phyloP scores from a whole-genome alignment of 1,139 yeast genomes.

The Nakaseomyces bracarensis region DNA sequence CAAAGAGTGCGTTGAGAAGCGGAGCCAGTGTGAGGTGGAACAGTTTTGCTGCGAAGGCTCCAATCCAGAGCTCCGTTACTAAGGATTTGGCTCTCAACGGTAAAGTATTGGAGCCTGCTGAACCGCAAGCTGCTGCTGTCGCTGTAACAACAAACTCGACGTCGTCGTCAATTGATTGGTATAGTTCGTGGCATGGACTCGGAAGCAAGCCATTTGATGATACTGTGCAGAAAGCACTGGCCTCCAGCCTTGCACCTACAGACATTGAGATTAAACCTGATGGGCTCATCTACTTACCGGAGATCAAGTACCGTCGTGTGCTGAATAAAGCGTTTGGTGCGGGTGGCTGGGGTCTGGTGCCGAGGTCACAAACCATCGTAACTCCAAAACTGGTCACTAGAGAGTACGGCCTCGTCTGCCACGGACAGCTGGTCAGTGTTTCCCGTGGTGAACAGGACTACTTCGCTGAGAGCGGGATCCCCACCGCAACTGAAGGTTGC shows the following conservation, averaged over 20 bases:
- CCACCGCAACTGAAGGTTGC: conserved; percentile 97
- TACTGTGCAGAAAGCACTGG: conserved; percentile 49
- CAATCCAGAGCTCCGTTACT: background rate
- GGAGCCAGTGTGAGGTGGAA: background rate
- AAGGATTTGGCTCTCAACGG: background rate
- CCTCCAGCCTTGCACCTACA: conserved; percentile 49
- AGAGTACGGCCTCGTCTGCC: conserved; percentile 81
- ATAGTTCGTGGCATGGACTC: conserved; percentile 71
- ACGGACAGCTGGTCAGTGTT: conserved; percentile 81
- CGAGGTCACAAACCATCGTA: conserved; percentile 75
- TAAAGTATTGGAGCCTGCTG: background rate
- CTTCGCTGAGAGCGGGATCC: conserved; percentile 76
- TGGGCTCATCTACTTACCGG: conserved; percentile 85
- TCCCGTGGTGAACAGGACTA: conserved; percentile 96
- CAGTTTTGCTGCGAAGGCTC: background rate
- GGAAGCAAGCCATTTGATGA: conserved; percentile 67
- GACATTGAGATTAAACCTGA: conserved; percentile 95
- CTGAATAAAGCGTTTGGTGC: conserved; percentile 91
- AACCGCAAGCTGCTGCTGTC: no score
- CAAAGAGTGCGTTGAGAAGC: background rate
- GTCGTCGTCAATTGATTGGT: conserved; percentile 45
- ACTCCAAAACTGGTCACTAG: conserved; percentile 63
- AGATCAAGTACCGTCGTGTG: conserved; percentile 85
- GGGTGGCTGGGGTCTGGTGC: conserved; percentile 98
- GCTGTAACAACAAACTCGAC: no score